These are phyloP conservation scores for Ceratocystis variospora DNA, from an alignment of 2,329 filamentous ascomycete genomes.

Conservation along the genomic window DNA sequence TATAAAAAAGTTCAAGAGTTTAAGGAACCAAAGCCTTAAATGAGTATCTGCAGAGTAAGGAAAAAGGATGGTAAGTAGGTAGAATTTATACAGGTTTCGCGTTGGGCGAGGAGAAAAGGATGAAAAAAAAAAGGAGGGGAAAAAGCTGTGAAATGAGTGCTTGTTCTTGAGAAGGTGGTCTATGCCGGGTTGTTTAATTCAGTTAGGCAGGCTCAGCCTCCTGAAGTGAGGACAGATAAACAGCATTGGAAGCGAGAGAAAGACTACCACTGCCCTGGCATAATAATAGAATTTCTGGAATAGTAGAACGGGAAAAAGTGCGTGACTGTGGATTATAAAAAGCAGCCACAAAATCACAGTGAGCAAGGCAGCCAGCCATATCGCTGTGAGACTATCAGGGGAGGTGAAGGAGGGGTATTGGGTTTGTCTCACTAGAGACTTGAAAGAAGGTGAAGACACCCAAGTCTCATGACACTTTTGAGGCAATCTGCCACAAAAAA, in stretches of 20 bases:
- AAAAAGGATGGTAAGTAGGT: neutral
- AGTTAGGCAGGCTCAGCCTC: constrained; percentile 15
- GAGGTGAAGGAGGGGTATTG: neutral
- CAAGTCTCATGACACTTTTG: neutral
- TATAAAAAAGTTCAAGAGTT: constrained; percentile 13
- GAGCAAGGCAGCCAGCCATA: neutral
- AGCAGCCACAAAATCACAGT: neutral
- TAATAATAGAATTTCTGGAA: neutral
- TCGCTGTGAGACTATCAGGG: neutral
- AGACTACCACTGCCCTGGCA: neutral
- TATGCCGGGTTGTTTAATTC: constrained; percentile 16
- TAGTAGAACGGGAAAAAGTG: neutral
- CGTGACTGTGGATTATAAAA: neutral
- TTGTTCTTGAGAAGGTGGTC: constrained; percentile 1
- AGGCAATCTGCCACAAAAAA: neutral
- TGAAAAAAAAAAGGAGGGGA: constrained; percentile 4
- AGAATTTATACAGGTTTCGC: constrained; percentile 1
- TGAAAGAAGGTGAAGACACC: neutral
- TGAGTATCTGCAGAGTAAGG: neutral
- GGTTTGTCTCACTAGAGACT: constrained; percentile 5
- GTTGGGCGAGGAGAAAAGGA: neutral
- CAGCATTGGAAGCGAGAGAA: constrained; percentile 6
- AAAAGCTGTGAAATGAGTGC: constrained; percentile 1
- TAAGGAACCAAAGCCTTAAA: constrained; percentile 17
- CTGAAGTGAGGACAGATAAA: constrained; percentile 20